Percentiles rank a stretch among this genome's conserved stretches.
These are phyloP conservation scores for Phytomonas serpens DNA, from an alignment of 208 protist species.

Conservation along the genomic window DNA sequence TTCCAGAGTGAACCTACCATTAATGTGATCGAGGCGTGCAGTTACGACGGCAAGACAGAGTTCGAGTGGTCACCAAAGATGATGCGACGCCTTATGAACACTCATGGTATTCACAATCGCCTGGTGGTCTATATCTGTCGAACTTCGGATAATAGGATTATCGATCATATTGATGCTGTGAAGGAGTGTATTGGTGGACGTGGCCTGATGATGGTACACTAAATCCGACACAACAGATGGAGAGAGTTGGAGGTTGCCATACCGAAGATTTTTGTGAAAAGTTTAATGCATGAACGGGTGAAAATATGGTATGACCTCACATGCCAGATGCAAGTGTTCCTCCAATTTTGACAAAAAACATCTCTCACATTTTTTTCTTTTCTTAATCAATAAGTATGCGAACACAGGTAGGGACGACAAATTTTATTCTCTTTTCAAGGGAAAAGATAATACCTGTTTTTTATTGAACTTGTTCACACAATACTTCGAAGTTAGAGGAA, in stretches of 20 bases:
- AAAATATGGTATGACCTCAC: not conserved
- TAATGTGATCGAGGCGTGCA: conserved; percentile 82
- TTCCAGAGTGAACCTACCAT: conserved; percentile 85
- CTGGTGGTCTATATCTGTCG: conserved; percentile 78
- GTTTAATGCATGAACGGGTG: not conserved
- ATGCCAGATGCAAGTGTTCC: not conserved
- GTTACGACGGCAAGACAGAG: conserved; percentile 80
- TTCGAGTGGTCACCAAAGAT: conserved; percentile 92
- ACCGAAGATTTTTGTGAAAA: not conserved
- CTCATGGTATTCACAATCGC: conserved; percentile 84
- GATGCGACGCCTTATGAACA: conserved; percentile 82
- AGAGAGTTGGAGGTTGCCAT: too few relatives aligned
- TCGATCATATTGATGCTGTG: conserved; percentile 87
- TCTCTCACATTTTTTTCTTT: conserved; percentile 10
- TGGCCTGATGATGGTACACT: conserved; percentile 86
- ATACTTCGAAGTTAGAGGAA: not conserved
- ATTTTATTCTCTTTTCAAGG: not conserved
- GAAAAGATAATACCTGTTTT: not conserved
- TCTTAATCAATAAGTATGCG: conserved; percentile 7
- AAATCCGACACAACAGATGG: not conserved
- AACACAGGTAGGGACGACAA: not conserved
- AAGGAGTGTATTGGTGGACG: conserved; percentile 79
- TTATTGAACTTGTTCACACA: not conserved
- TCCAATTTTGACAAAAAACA: not conserved
- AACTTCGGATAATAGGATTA: conserved; percentile 80